Conservation (phyloP, 2,329 filamentous ascomycete genomes). For the Fusarium lyarnte region DNA sequence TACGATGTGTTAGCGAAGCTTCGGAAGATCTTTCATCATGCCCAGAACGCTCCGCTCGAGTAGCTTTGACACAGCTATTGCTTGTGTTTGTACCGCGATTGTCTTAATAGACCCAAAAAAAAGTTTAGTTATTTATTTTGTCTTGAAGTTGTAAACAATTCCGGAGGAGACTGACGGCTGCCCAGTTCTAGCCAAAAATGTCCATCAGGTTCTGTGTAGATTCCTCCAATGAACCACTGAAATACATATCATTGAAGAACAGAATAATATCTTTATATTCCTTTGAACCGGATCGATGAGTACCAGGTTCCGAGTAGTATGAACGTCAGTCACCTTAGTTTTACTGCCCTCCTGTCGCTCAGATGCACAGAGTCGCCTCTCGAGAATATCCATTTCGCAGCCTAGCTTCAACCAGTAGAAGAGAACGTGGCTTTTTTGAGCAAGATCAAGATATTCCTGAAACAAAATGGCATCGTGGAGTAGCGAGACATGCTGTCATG, state of each 20-base stretch:
- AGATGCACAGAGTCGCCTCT: neutral
- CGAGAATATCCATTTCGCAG: neutral
- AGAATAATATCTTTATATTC: rapidly evolving
- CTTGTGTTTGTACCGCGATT: rapidly evolving
- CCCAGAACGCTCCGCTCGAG: neutral
- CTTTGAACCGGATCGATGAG: neutral
- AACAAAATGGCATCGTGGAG: conserved; percentile 6
- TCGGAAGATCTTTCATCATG: neutral
- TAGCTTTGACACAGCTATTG: neutral
- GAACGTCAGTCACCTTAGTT: neutral
- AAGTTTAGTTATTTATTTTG: neutral
- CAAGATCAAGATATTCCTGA: conserved; percentile 27
- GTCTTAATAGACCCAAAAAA: neutral
- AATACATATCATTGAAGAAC: neutral
- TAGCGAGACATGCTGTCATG: conserved; percentile 30
- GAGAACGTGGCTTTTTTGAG: neutral
- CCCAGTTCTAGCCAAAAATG: neutral
- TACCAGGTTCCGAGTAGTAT: neutral
- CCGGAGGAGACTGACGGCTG: neutral
- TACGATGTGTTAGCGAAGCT: neutral
- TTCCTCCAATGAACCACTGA: neutral
- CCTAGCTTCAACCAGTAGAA: conserved; percentile 27
- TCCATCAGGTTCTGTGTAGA: neutral
- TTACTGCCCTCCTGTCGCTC: neutral
- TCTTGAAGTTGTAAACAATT: no score